phyloP scores from a whole-genome alignment of 345 rosid genomes.

The Linum lewisii region DNA sequence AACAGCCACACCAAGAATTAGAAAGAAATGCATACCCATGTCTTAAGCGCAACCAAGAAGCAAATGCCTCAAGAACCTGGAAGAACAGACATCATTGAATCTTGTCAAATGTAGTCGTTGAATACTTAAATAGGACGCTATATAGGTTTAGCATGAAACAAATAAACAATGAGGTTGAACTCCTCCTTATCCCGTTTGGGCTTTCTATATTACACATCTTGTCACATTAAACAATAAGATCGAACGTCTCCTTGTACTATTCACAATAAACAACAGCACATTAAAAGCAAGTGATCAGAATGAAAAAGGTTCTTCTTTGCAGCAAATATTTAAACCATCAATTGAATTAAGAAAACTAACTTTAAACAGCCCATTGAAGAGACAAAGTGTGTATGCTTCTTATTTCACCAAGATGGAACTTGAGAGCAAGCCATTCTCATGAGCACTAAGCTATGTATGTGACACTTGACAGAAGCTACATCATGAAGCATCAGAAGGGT shows the following conservation, averaged over 20 bases:
- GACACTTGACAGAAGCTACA: background rate
- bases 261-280: background rate
- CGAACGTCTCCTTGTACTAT: too few relatives aligned
- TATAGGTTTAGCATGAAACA: background rate
- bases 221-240: too few relatives aligned
- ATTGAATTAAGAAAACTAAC: background rate
- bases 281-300: background rate
- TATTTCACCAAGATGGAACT: background rate
- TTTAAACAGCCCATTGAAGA: background rate
- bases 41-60: conserved; percentile 90
- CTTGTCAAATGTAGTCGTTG: conserved; percentile 12
- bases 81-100: conserved; percentile 18
- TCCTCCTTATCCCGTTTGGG: background rate
- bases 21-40: conserved; percentile 52
- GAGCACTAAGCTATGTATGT: background rate
- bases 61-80: conserved; percentile 99
- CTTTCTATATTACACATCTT: background rate
- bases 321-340: background rate
- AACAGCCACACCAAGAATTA: background rate
- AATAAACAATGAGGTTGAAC: background rate
- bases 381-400: background rate
- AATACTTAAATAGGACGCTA: background rate
- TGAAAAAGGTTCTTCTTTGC: background rate
- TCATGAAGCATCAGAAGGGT: conserved; percentile 7
- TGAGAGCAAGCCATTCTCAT: background rate